These are phyloP conservation scores for Zoysia japonica DNA, from an alignment of 176 grass and related monocot genomes.

Conservation along the genomic window DNA sequence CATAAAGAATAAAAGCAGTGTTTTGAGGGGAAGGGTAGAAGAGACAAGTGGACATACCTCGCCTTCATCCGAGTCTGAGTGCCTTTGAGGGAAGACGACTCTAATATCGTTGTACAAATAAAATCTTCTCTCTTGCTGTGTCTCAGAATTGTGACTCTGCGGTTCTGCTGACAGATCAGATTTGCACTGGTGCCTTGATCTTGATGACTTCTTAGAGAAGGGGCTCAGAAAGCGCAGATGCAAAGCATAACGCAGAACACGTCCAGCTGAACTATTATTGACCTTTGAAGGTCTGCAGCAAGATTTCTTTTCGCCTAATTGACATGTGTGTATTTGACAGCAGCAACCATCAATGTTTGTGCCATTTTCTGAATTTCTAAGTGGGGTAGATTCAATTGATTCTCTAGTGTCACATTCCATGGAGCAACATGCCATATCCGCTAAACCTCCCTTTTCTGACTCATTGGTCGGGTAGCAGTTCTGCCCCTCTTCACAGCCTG, in stretches of 20 bases:
- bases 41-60: constrained; percentile 59
- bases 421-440: constrained; percentile 32
- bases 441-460: constrained; percentile 23
- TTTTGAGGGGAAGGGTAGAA: not conserved
- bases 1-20: constrained; percentile 8
- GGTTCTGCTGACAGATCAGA: constrained; percentile 55
- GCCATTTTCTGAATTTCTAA: constrained; percentile 31
- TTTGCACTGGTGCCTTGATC: constrained; percentile 63
- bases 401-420: constrained; percentile 33
- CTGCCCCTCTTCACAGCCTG: constrained; percentile 47
- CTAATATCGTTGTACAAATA: constrained; percentile 96
- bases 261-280: constrained; percentile 60
- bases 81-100: constrained; percentile 94
- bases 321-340: constrained; percentile 41
- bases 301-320: constrained; percentile 39
- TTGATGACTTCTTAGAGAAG: constrained; percentile 57
- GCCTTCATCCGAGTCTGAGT: constrained; percentile 92
- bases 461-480: constrained; percentile 20
- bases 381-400: constrained; percentile 28
- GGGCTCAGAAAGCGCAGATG: constrained; percentile 89
- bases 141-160: not conserved
- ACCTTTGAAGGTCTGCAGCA: constrained; percentile 52
- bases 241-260: constrained; percentile 89
- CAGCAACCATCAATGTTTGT: constrained; percentile 31
- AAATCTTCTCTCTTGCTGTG: constrained; percentile 61